A percentile compares a stretch with the other conserved stretches of the same genome.
Evolutionary conservation across 2,329 filamentous ascomycete genomes (phyloP).

Genomic region (Colletotrichum sp.): DNA sequence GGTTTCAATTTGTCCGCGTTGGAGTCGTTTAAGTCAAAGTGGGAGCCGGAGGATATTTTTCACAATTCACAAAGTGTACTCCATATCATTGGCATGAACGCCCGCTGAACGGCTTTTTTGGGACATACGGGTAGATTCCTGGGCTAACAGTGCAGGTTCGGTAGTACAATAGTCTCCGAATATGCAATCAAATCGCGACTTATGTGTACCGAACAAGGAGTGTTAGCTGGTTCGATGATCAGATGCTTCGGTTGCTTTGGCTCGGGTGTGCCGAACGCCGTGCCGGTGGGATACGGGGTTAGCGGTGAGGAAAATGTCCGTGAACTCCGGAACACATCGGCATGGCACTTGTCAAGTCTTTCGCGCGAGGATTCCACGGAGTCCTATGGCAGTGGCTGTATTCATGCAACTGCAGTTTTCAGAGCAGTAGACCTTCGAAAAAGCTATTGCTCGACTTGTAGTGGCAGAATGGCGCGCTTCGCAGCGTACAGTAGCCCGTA

Average conservation of each 20-base stretch:
- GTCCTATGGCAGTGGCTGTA: accelerated
- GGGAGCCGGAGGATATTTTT: conserved; percentile 61
- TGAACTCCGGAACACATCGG: background rate
- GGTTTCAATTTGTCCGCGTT: conserved; percentile 53
- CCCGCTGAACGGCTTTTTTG: background rate
- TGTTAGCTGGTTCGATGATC: background rate
- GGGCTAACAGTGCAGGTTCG: background rate
- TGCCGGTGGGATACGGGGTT: background rate
- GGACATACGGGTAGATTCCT: background rate
- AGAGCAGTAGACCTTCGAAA: background rate
- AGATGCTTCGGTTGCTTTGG: background rate
- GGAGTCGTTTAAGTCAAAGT: conserved; percentile 52
- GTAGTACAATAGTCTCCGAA: background rate
- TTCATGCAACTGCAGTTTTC: accelerated
- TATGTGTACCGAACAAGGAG: background rate
- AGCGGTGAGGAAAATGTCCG: background rate
- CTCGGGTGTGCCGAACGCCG: background rate
- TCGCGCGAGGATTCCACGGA: background rate
- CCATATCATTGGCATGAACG: conserved; percentile 20
- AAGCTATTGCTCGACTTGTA: background rate
- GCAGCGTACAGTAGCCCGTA: background rate
- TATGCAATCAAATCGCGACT: background rate
- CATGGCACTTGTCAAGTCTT: background rate
- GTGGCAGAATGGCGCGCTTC: background rate
- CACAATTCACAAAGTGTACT: conserved; percentile 64